Percentiles rank a stretch among this genome's conserved stretches.
These are phyloP conservation scores for Ambrosiella xylebori DNA, from an alignment of 2,329 filamentous ascomycete genomes.

Conservation along the genomic window DNA sequence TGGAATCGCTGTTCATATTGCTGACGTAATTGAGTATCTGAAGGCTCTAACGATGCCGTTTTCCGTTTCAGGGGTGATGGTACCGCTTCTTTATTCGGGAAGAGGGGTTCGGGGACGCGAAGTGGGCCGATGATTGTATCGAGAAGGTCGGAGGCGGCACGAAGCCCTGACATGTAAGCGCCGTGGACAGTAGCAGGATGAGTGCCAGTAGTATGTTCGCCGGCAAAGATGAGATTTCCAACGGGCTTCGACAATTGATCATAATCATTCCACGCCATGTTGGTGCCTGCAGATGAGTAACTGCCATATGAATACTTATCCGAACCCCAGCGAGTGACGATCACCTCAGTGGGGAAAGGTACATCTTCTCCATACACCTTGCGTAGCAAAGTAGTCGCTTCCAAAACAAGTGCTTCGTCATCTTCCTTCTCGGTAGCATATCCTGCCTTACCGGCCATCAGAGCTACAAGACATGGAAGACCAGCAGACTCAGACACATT, in stretches of 20 bases:
- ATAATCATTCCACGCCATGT: constrained; percentile 74
- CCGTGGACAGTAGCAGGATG: constrained; percentile 96
- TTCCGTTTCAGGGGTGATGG: background rate
- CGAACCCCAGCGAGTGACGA: constrained; percentile 82
- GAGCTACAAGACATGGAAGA: constrained; percentile 67
- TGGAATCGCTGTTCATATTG: constrained; percentile 38
- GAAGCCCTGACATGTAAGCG: constrained; percentile 81
- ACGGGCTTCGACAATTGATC: constrained; percentile 73
- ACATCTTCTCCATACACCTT: constrained; percentile 56
- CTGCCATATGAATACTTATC: constrained; percentile 86
- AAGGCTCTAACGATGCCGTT: background rate
- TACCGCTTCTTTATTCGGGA: constrained; percentile 28
- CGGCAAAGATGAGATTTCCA: constrained; percentile 84
- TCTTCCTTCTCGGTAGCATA: constrained; percentile 66
- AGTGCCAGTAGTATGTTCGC: constrained; percentile 88
- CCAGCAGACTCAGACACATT: constrained; percentile 85
- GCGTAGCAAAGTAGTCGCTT: constrained; percentile 63
- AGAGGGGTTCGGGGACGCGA: constrained; percentile 54
- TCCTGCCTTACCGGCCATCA: constrained; percentile 92
- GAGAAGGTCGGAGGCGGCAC: constrained; percentile 74
- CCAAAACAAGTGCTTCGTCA: constrained; percentile 58
- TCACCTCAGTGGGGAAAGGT: constrained; percentile 63
- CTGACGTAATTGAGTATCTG: constrained; percentile 22
- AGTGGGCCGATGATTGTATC: constrained; percentile 70
- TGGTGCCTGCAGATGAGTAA: constrained; percentile 82